Conservation (phyloP, 148 eudicot genomes). For the Silene conica region DNA sequence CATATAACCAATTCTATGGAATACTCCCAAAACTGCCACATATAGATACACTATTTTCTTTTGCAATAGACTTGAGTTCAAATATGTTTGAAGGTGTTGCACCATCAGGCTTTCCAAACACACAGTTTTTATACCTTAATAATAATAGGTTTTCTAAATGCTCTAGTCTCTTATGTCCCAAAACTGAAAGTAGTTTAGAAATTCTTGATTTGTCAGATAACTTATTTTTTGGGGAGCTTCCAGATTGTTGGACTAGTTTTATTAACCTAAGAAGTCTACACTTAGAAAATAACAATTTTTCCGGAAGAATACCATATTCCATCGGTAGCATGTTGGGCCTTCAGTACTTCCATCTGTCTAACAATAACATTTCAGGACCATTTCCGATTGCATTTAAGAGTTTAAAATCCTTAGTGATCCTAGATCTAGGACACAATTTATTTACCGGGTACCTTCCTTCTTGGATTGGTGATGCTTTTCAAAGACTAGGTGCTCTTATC, state of each 20-base stretch:
- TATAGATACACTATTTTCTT: no score
- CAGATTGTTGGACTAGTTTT: no score
- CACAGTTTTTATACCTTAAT: slow-evolving; percentile 10
- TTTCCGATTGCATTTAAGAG: no score
- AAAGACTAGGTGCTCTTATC: no score
- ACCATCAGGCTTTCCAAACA: slow-evolving; percentile 18
- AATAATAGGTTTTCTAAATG: slow-evolving; percentile 12
- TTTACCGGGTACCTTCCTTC: no score
- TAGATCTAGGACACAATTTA: no score
- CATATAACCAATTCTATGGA: background rate
- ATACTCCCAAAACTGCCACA: background rate
- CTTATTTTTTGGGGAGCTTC: no score
- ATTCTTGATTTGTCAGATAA: background rate
- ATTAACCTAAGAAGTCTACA: no score
- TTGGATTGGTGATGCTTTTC: no score
- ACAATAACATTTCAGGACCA: no score
- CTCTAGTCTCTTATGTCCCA: slow-evolving; percentile 9
- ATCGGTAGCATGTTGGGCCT: background rate
- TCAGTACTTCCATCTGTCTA: no score
- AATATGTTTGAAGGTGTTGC: slow-evolving; percentile 19
- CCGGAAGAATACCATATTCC: background rate
- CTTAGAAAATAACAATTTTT: background rate
- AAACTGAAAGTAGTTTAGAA: background rate
- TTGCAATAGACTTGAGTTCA: slow-evolving; percentile 6
- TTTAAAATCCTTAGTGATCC: no score